Evolutionary conservation across 331 rosid species (phyloP).

Genomic region (Ulmus americana): DNA sequence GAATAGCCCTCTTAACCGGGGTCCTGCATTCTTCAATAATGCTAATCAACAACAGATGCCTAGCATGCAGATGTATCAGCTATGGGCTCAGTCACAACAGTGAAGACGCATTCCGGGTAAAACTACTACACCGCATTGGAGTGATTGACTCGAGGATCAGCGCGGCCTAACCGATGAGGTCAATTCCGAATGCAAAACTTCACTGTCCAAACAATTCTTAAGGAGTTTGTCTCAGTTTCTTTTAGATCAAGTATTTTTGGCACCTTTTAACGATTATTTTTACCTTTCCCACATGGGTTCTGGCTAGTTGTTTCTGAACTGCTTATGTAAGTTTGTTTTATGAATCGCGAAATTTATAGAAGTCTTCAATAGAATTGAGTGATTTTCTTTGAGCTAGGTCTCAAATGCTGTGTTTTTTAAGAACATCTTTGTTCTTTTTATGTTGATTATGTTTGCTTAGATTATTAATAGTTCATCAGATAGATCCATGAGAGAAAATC

Average conservation of each 20-base stretch:
- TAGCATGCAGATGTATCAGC: conserved; percentile 41
- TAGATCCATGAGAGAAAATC: too few species aligned
- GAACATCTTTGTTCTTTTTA: too few species aligned
- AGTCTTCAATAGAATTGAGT: too few species aligned
- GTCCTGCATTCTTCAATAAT: conserved; percentile 40
- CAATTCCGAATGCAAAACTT: conserved; percentile 30
- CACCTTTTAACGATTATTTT: conserved; percentile 10
- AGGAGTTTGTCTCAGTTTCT: conserved; percentile 25
- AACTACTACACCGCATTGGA: conserved; percentile 23
- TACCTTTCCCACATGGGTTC: not conserved
- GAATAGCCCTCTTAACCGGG: conserved; percentile 43
- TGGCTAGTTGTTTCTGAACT: too few species aligned
- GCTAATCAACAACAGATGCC: conserved; percentile 40
- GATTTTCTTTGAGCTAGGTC: too few species aligned
- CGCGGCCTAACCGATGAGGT: conserved; percentile 28
- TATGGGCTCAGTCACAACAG: conserved; percentile 62
- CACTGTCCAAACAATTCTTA: conserved; percentile 22
- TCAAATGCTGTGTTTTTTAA: too few species aligned
- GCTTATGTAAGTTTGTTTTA: too few species aligned
- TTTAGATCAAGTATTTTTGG: conserved; percentile 14
- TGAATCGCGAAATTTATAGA: too few species aligned
- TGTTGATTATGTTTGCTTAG: too few species aligned
- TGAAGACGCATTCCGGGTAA: conserved; percentile 34
- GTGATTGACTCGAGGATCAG: conserved; percentile 10
- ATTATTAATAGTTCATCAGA: too few species aligned